A percentile compares a stretch with the other conserved stretches of the same genome.
phyloP scores from a whole-genome alignment of 2,329 filamentous ascomycete species.

The Monilinia laxa region DNA sequence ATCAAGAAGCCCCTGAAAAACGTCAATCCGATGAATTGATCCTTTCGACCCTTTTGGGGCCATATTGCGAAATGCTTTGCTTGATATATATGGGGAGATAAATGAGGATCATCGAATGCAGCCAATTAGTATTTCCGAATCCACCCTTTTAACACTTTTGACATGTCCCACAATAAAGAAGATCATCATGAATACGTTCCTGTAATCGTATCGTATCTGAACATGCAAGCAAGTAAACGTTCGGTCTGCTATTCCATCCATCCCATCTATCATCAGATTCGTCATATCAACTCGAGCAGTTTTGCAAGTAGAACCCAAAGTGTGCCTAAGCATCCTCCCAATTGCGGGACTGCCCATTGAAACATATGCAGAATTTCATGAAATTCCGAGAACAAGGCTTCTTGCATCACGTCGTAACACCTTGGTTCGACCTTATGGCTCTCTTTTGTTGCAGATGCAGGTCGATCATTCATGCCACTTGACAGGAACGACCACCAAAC shows the following conservation, averaged over 20 bases:
- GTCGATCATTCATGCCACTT: conserved; percentile 17
- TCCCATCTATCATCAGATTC: background rate
- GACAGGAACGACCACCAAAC: background rate
- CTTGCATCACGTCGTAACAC: background rate
- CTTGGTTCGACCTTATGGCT: background rate
- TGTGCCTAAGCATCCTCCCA: background rate
- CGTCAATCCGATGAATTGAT: background rate
- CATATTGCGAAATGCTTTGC: background rate
- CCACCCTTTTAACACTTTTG: conserved; percentile 8
- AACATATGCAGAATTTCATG: background rate
- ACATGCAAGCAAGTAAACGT: conserved; percentile 8
- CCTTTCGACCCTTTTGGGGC: background rate
- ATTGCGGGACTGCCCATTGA: conserved; percentile 13
- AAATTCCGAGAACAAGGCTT: conserved; percentile 2
- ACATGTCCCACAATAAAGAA: conserved; percentile 9
- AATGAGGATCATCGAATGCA: conserved; percentile 17
- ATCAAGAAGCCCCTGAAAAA: conserved; percentile 2
- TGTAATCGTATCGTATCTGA: conserved; percentile 7
- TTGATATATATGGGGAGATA: conserved; percentile 11
- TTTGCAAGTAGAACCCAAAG: background rate
- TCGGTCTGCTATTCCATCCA: background rate
- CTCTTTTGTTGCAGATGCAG: background rate
- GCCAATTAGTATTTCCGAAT: conserved; percentile 4
- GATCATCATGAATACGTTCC: background rate
- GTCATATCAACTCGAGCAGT: conserved; percentile 1